phyloP scores from a whole-genome alignment of 805 yeast species.

The Ogataea parapolymorpha region DNA sequence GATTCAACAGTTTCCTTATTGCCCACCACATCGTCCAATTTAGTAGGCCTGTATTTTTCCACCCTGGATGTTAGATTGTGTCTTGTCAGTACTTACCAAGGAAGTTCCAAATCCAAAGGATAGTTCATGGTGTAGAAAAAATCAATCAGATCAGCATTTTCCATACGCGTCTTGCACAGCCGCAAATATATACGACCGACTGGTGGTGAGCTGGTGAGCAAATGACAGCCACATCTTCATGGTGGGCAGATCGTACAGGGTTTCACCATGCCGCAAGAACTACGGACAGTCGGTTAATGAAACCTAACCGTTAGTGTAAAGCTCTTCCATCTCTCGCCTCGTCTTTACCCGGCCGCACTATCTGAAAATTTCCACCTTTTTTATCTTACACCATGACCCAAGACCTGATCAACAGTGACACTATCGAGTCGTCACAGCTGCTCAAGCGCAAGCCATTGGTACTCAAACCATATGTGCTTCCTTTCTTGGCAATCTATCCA shows the following conservation, averaged over 20 bases:
- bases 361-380: slow-evolving; percentile 8
- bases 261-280: no score
- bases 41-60: slow-evolving; percentile 89
- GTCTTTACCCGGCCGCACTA: slow-evolving; percentile 11
- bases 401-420: slow-evolving; percentile 61
- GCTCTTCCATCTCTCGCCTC: no score
- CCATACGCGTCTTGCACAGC: slow-evolving; percentile 10
- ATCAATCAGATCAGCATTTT: slow-evolving; percentile 4
- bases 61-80: slow-evolving; percentile 47
- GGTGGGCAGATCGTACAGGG: no score
- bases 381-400: slow-evolving; percentile 22
- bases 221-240: no score
- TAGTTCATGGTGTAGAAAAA: slow-evolving; percentile 16
- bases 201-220: neutral
- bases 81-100: slow-evolving; percentile 27
- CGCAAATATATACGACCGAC: neutral
- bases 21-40: slow-evolving; percentile 84
- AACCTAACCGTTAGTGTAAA: no score
- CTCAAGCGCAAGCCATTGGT: slow-evolving; percentile 62
- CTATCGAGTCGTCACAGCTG: slow-evolving; percentile 68
- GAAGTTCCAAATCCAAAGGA: slow-evolving; percentile 33
- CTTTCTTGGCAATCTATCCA: slow-evolving; percentile 78
- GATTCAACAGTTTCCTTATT: slow-evolving; percentile 87
- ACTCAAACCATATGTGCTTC: slow-evolving; percentile 76
- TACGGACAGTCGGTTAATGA: no score